These are phyloP conservation scores for Vigna reflexopilosa DNA, from an alignment of 306 rosid genomes.

Conservation along the genomic window DNA sequence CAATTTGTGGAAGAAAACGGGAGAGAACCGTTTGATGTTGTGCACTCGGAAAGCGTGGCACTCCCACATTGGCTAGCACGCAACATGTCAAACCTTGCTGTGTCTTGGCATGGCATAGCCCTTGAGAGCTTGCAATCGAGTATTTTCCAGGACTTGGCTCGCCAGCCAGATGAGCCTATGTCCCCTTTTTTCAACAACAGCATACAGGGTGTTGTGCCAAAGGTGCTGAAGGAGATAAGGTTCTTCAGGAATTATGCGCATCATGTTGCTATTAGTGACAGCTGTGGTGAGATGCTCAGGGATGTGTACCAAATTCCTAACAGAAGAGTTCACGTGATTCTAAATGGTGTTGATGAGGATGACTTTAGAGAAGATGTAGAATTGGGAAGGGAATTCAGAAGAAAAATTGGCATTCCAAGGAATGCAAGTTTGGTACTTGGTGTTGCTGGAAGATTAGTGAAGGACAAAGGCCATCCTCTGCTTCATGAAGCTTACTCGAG, in stretches of 20 bases:
- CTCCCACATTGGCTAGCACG: conserved; percentile 74
- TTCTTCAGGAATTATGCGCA: conserved; percentile 78
- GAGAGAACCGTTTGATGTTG: conserved; percentile 62
- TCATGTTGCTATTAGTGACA: conserved; percentile 83
- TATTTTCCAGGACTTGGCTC: conserved; percentile 72
- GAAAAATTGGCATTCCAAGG: conserved; percentile 58
- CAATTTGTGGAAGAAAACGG: conserved; percentile 63
- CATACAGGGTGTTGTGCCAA: conserved; percentile 66
- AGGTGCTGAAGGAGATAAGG: conserved; percentile 74
- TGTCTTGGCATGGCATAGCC: conserved; percentile 90
- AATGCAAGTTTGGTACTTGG: conserved; percentile 75
- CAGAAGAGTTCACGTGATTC: conserved; percentile 77
- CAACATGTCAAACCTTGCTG: conserved; percentile 67
- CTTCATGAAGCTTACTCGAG: conserved; percentile 71
- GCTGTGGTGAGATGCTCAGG: conserved; percentile 83
- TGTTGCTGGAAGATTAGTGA: conserved; percentile 82
- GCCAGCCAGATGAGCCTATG: conserved; percentile 57
- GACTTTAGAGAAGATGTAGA: conserved; percentile 55
- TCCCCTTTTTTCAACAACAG: conserved; percentile 62
- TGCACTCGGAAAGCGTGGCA: conserved; percentile 88
- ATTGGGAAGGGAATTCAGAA: conserved; percentile 58
- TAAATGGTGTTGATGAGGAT: conserved; percentile 73
- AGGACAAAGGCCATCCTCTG: conserved; percentile 85
- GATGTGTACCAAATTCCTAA: conserved; percentile 74
- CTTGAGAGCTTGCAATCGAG: conserved; percentile 76